Evolutionary conservation across 768 basidiomycete species (phyloP), one percentile per base, ranked within the genome.

Genomic region (Ramaria sp.): DNA sequence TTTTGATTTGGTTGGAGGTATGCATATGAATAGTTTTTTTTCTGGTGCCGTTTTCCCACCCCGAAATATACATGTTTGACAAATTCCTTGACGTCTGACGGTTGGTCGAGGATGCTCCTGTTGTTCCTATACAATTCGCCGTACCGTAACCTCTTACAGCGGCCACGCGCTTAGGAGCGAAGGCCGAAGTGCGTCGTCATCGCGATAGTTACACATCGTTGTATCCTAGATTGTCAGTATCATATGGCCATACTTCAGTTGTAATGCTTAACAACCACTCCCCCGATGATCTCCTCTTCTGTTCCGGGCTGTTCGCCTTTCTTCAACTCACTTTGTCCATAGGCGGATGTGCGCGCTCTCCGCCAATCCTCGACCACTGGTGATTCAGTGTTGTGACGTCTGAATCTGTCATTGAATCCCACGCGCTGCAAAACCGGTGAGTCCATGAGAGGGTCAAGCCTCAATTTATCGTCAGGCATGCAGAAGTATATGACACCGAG

Each of bases 401-500:
- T 55, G 36, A 59, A 63, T 4, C 65, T 61, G 18, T 63, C 61
- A 55, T 58, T 52, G 24, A 69, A 50, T n/a, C 67, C 69, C n/a
- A 57, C 61, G 10, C 64, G 63, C 58, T 66, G 61, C 20, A 71
- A 55, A 8, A 69, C 65, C 1, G 70, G 69, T 36, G 65, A 64
- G 32, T 66, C 59, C 5, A 55, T 48, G 24, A 67, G 56, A 10
- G 70, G 69, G 6, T 45, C 42, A 3, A 71, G 61, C 22, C 50
- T 52, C 36, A 66, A 60, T 37, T 64, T 60, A 58, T 70, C 64
- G 56, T 66, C 61, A 24, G 68, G 61, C 39, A 69, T 59, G 4
- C 61, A 60, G 60, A 71, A 71, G 61, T 69, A 71, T 58, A 62
- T 64, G 13, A 67, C 54, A 20, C 70, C 69, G 16, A 71, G 66